Conservation (phyloP, 768 basidiomycete species). For the Galerina sulciceps region DNA sequence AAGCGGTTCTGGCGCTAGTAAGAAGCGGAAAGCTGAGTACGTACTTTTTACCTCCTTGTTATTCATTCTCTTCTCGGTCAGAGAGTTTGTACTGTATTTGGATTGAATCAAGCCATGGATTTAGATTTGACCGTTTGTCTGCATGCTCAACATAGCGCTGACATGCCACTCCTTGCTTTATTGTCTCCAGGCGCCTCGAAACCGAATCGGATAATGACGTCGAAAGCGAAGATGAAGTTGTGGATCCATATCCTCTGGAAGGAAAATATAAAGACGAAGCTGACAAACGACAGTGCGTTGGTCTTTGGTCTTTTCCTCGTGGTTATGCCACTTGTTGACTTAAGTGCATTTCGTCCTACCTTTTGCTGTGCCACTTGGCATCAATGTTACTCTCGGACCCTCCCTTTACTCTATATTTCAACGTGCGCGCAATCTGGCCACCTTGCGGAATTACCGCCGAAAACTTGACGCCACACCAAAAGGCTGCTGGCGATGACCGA, state of each 20-base stretch:
- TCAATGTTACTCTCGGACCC: not conserved
- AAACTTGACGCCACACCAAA: not conserved
- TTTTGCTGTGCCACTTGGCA: not conserved
- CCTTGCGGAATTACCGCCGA: not conserved
- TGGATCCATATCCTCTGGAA: constrained; percentile 86
- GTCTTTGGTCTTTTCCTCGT: not conserved
- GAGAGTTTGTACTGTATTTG: no score
- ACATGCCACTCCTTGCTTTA: not conserved
- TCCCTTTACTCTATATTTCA: constrained; percentile 14
- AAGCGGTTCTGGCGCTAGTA: constrained; percentile 16
- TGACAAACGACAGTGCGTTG: constrained; percentile 79
- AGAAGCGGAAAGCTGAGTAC: constrained; percentile 79
- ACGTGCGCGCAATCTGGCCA: not conserved
- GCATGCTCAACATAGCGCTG: not conserved
- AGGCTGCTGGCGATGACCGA: constrained; percentile 85
- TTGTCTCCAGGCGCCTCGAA: constrained; percentile 36
- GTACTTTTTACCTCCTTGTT: constrained; percentile 30
- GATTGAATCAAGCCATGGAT: no score
- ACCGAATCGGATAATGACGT: constrained; percentile 63
- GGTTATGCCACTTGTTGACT: constrained; percentile 2
- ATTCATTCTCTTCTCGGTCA: not conserved
- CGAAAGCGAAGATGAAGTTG: constrained; percentile 53
- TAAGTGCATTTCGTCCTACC: not conserved
- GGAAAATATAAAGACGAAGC: constrained; percentile 87
- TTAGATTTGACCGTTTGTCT: no score